Evolutionary conservation across 441 rosid species (phyloP).

Genomic region (Hura crepitans): DNA sequence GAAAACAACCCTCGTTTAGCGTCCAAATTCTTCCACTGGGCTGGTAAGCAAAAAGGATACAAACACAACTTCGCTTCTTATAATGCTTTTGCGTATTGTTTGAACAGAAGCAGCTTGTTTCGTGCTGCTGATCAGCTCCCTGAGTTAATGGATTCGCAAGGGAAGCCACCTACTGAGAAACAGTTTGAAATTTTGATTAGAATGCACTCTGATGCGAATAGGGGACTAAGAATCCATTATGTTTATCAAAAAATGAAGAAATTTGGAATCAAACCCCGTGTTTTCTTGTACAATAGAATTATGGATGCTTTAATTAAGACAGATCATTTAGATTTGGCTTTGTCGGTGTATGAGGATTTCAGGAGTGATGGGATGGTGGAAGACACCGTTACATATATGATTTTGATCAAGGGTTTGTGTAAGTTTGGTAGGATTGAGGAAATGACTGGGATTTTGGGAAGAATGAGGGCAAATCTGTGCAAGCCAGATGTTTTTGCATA

Average conservation of each 20-base stretch:
- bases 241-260: constrained; percentile 88
- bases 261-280: constrained; percentile 63
- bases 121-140: constrained; percentile 90
- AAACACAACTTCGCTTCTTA: constrained; percentile 64
- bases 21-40: constrained; percentile 88
- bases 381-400: constrained; percentile 71
- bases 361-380: constrained; percentile 64
- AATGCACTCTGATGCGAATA: constrained; percentile 75
- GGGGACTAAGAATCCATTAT: constrained; percentile 73
- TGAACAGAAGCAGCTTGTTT: constrained; percentile 50
- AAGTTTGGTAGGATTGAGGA: constrained; percentile 58
- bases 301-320: constrained; percentile 66
- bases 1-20: constrained; percentile 52
- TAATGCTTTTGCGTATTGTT: constrained; percentile 86
- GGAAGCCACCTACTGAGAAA: constrained; percentile 69
- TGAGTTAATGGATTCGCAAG: constrained; percentile 81
- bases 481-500: constrained; percentile 87
- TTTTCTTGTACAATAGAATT: constrained; percentile 67
- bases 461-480: constrained; percentile 65
- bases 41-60: constrained; percentile 89
- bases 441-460: constrained; percentile 54
- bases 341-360: constrained; percentile 74
- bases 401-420: constrained; percentile 71
- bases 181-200: constrained; percentile 90
- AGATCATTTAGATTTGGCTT: constrained; percentile 64